Evolutionary conservation across 192 early-diverging fungal species (phyloP).

Genomic region (Gaertneriomyces semiglobifer): DNA sequence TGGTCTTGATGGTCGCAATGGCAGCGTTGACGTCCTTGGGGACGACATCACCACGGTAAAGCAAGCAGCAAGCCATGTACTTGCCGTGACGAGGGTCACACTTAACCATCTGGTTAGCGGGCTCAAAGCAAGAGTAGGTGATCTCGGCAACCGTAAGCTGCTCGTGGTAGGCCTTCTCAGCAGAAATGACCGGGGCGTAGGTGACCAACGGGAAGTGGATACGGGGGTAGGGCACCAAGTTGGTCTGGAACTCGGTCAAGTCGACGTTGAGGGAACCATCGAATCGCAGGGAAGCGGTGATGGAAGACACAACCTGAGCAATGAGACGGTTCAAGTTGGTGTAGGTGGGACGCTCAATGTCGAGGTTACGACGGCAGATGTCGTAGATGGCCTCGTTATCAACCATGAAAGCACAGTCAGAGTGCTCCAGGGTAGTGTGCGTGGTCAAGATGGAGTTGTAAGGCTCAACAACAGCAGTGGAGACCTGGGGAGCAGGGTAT

Average conservation of each 20-base stretch:
- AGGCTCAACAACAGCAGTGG: slow-evolving; percentile 95
- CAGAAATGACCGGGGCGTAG: slow-evolving; percentile 90
- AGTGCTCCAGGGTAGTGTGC: slow-evolving; percentile 98
- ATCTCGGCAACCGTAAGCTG: slow-evolving; percentile 93
- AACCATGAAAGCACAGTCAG: slow-evolving; percentile 99
- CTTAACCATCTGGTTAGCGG: slow-evolving; percentile 99
- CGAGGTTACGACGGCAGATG: slow-evolving; percentile 96
- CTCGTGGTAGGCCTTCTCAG: slow-evolving; percentile 96
- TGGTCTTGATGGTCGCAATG: slow-evolving; percentile 89
- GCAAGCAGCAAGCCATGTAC: slow-evolving; percentile 99
- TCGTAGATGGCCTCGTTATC: slow-evolving; percentile 99
- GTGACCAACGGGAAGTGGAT: slow-evolving; percentile 98
- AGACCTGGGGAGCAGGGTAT: slow-evolving; percentile 96
- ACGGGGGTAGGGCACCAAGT: slow-evolving; percentile 98
- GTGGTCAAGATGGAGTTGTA: slow-evolving; percentile 99
- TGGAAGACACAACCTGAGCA: slow-evolving; percentile 98
- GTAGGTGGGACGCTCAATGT: slow-evolving; percentile 95
- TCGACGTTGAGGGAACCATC: slow-evolving; percentile 98
- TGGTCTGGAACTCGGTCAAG: slow-evolving; percentile 99
- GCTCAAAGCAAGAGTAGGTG: slow-evolving; percentile 96
- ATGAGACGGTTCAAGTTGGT: slow-evolving; percentile 96
- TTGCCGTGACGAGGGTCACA: slow-evolving; percentile 96
- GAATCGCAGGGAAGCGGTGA: slow-evolving; percentile 98
- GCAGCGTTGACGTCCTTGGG: slow-evolving; percentile 95
- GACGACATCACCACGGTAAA: slow-evolving; percentile 98